Evolutionary conservation across 257 asterid species (phyloP).

Genomic region (Primulina eburnea): DNA sequence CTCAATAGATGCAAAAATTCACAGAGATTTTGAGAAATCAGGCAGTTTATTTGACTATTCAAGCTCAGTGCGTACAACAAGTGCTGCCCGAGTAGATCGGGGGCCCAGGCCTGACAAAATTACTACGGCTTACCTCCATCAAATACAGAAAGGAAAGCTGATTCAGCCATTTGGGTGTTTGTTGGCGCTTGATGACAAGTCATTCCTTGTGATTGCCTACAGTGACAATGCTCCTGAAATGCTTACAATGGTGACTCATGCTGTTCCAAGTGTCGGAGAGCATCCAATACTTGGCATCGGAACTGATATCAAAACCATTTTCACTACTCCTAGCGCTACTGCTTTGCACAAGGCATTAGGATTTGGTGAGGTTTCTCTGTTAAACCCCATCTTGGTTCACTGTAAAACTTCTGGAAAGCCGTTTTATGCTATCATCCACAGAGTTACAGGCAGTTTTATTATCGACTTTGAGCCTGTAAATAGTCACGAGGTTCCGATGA

Average conservation of each 20-base stretch:
- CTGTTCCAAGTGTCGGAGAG: slow-evolving; percentile 86
- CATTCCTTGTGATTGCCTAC: slow-evolving; percentile 72
- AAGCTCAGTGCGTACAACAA: slow-evolving; percentile 51
- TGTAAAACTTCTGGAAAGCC: slow-evolving; percentile 97
- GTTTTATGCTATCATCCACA: slow-evolving; percentile 80
- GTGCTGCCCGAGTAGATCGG: slow-evolving; percentile 30
- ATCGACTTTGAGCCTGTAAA: slow-evolving; percentile 97
- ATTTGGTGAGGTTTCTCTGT: slow-evolving; percentile 81
- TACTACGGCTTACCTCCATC: slow-evolving; percentile 78
- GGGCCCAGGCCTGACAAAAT: slow-evolving; percentile 55
- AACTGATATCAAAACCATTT: slow-evolving; percentile 63
- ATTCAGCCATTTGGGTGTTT: slow-evolving; percentile 88
- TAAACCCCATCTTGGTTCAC: slow-evolving; percentile 87
- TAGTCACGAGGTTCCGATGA: slow-evolving; percentile 92
- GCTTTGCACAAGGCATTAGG: slow-evolving; percentile 83
- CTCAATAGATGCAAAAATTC: slow-evolving; percentile 75
- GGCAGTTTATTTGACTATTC: slow-evolving; percentile 86
- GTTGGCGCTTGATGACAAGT: slow-evolving; percentile 74
- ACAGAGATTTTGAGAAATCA: slow-evolving; percentile 75
- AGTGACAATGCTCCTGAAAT: slow-evolving; percentile 85
- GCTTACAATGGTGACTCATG: slow-evolving; percentile 82
- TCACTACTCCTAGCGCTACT: slow-evolving; percentile 79
- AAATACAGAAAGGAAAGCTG: slow-evolving; percentile 71
- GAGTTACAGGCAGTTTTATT: slow-evolving; percentile 82
- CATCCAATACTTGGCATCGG: slow-evolving; percentile 68